Evolutionary conservation across 169 alveolate species (phyloP).

Genomic region (Eimeria falciformis): DNA sequence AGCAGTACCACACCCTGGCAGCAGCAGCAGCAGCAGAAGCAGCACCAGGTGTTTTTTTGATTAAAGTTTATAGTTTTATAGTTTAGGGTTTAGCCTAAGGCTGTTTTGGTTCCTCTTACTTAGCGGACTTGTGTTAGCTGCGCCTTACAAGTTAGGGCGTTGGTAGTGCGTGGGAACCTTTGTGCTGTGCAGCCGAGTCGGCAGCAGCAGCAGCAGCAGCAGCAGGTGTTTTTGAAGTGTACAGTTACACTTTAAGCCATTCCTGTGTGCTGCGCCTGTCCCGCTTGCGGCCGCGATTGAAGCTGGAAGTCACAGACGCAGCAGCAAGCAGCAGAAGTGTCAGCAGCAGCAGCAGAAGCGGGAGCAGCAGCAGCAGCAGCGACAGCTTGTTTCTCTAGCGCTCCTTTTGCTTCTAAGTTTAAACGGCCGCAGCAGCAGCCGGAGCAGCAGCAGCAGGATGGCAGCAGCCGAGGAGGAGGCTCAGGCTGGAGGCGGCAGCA

Average conservation of each 20-base stretch:
- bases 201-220: constrained; percentile 24
- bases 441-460: constrained; percentile 3
- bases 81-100: neutral
- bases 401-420: neutral
- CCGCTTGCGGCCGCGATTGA: neutral
- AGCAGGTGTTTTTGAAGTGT: too few species aligned
- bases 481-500: neutral
- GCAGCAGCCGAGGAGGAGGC: neutral
- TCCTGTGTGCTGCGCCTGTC: neutral
- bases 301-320: neutral
- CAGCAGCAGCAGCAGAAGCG: constrained; percentile 4
- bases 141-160: too few species aligned
- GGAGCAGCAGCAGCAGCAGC: constrained; percentile 14
- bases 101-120: neutral
- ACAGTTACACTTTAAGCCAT: neutral
- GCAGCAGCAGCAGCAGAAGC: too few species aligned
- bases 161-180: neutral
- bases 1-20: neutral
- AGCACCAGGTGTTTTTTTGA: neutral
- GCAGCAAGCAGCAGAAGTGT: neutral
- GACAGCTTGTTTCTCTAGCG: neutral
- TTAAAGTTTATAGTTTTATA: neutral
- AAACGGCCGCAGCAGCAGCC: neutral
- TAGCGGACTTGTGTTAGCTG: too few species aligned
- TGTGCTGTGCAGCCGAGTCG: neutral